Conservation (phyloP, 2,329 filamentous ascomycete genomes). For the Zopfia rhizophila region DNA sequence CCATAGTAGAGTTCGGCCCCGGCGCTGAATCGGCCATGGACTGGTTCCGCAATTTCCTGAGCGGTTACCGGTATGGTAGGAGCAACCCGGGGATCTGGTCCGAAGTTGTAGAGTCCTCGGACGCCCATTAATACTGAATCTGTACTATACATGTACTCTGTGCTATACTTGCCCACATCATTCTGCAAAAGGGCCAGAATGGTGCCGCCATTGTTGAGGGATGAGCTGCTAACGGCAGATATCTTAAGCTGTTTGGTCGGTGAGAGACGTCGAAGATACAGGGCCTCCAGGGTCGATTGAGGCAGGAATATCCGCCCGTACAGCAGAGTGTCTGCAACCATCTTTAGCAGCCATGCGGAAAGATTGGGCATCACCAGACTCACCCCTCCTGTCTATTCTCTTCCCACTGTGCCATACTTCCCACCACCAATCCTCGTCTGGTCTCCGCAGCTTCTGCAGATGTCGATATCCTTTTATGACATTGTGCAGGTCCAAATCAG, state of each 20-base stretch:
- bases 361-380: conserved; percentile 20
- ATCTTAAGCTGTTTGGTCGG: conserved; percentile 83
- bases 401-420: conserved; percentile 64
- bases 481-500: conserved; percentile 77
- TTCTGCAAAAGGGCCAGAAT: conserved; percentile 79
- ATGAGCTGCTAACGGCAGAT: conserved; percentile 78
- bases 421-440: conserved; percentile 63
- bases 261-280: conserved; percentile 82
- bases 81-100: conserved; percentile 68
- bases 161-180: conserved; percentile 85
- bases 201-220: conserved; percentile 79
- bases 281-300: conserved; percentile 83
- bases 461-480: conserved; percentile 86
- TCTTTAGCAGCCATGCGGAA: conserved; percentile 30
- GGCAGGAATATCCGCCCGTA: conserved; percentile 86
- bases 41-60: conserved; percentile 61
- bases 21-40: conserved; percentile 85
- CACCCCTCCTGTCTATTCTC: conserved; percentile 61
- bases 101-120: conserved; percentile 94
- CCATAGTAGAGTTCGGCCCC: conserved; percentile 97
- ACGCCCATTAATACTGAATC: conserved; percentile 90
- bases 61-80: conserved; percentile 34
- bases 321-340: conserved; percentile 66
- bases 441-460: conserved; percentile 71
- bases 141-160: conserved; percentile 91